Conservation (phyloP, 2,329 filamentous ascomycete genomes). For the Penicillium italicum region DNA sequence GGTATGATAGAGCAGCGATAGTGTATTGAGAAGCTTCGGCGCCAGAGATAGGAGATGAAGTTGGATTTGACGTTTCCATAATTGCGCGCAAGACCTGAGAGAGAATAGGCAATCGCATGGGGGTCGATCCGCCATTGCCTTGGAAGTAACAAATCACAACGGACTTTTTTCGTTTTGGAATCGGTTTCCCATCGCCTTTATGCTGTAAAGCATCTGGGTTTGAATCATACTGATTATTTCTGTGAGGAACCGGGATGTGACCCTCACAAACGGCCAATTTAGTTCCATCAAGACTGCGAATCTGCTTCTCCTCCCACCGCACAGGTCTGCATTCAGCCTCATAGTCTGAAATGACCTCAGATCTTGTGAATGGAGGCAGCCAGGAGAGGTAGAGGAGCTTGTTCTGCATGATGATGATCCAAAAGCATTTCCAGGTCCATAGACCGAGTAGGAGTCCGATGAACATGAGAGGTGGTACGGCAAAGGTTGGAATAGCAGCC, state of each 20-base stretch:
- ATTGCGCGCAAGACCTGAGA: slow-evolving; percentile 43
- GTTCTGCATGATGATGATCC: slow-evolving; percentile 75
- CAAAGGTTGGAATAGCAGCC: slow-evolving; percentile 40
- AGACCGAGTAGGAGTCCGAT: slow-evolving; percentile 61
- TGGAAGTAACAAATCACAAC: slow-evolving; percentile 35
- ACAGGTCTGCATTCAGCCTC: slow-evolving; percentile 57
- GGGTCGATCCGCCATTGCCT: slow-evolving; percentile 33
- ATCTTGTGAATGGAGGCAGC: slow-evolving; percentile 65
- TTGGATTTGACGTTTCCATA: background rate
- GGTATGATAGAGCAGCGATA: slow-evolving; percentile 54
- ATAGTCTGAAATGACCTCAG: slow-evolving; percentile 65
- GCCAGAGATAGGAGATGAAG: background rate
- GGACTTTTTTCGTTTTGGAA: slow-evolving; percentile 2
- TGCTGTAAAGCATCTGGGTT: slow-evolving; percentile 33
- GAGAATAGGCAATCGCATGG: slow-evolving; percentile 40
- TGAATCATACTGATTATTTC: slow-evolving; percentile 12
- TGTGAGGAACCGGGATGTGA: slow-evolving; percentile 47
- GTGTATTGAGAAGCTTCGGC: slow-evolving; percentile 27
- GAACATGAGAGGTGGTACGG: slow-evolving; percentile 67
- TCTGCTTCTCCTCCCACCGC: slow-evolving; percentile 61
- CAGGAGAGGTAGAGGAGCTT: slow-evolving; percentile 79
- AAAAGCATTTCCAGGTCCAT: slow-evolving; percentile 63
- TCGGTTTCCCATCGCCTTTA: background rate
- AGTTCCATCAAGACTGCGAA: slow-evolving; percentile 33
- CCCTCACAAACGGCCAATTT: slow-evolving; percentile 63